Percentiles rank a stretch among this genome's conserved stretches.
Conservation (phyloP, 768 basidiomycete species). For the Sistotremastrum niveocremeum region DNA sequence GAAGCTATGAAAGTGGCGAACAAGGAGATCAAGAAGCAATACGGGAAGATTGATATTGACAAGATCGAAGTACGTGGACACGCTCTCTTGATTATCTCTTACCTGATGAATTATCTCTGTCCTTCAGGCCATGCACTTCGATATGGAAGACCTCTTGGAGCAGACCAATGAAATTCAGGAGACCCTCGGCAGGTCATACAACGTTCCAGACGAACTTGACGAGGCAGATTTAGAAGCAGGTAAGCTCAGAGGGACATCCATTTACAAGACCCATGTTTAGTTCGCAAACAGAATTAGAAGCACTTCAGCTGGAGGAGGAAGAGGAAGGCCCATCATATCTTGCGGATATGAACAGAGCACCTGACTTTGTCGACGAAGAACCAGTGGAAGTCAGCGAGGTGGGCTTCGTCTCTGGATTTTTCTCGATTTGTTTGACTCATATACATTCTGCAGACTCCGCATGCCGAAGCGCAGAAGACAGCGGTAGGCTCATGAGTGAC, state of each 20-base stretch:
- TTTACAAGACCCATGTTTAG: neutral
- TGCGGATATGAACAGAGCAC: slow-evolving; percentile 69
- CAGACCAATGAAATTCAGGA: slow-evolving; percentile 98
- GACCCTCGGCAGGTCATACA: slow-evolving; percentile 83
- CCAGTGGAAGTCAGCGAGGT: slow-evolving; percentile 62
- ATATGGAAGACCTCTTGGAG: slow-evolving; percentile 96
- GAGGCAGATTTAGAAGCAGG: slow-evolving; percentile 97
- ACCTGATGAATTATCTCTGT: neutral
- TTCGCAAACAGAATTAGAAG: slow-evolving; percentile 66
- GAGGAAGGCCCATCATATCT: slow-evolving; percentile 87
- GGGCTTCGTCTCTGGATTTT: slow-evolving; percentile 9
- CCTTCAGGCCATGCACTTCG: slow-evolving; percentile 78
- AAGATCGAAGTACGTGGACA: slow-evolving; percentile 76
- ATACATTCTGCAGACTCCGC: too few relatives aligned
- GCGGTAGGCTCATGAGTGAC: neutral
- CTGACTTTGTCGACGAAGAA: slow-evolving; percentile 85
- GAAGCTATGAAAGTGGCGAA: slow-evolving; percentile 94
- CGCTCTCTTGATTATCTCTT: neutral
- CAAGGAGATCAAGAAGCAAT: slow-evolving; percentile 93
- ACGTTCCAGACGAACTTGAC: slow-evolving; percentile 93
- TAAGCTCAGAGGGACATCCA: slow-evolving; percentile 18
- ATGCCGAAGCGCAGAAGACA: too few relatives aligned
- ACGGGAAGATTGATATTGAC: slow-evolving; percentile 93
- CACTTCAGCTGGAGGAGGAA: slow-evolving; percentile 81
- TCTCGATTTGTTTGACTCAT: neutral